phyloP scores from a whole-genome alignment of 768 basidiomycete genomes.

The Podaxis sp. region DNA sequence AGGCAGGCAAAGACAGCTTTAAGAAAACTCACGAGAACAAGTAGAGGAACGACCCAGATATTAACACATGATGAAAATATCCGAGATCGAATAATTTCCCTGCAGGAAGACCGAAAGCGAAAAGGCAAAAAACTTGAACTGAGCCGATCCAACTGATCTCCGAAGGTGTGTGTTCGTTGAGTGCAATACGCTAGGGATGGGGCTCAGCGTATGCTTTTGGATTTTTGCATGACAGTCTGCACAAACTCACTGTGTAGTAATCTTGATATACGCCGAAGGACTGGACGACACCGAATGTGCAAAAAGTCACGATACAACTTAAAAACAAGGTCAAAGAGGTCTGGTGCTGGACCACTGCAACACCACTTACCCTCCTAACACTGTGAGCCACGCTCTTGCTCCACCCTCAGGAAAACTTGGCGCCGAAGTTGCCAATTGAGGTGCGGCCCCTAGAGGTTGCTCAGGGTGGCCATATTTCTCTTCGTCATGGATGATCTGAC shows the following conservation, averaged over 20 bases:
- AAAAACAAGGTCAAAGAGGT: slow-evolving; percentile 5
- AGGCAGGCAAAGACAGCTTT: not conserved
- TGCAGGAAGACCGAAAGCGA: slow-evolving; percentile 43
- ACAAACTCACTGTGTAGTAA: slow-evolving; percentile 41
- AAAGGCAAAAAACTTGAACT: slow-evolving; percentile 48
- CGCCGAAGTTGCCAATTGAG: not conserved
- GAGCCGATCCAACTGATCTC: slow-evolving; percentile 53
- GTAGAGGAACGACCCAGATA: slow-evolving; percentile 39
- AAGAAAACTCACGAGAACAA: slow-evolving; percentile 38
- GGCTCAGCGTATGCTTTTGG: not conserved
- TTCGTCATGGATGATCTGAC: not conserved
- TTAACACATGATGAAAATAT: slow-evolving; percentile 44
- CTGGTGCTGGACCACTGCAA: not conserved
- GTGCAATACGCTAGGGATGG: slow-evolving; percentile 30
- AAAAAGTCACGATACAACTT: slow-evolving; percentile 44
- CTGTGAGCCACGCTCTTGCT: slow-evolving; percentile 42
- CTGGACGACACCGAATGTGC: slow-evolving; percentile 49
- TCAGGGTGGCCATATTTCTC: not conserved
- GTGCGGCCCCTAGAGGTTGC: not conserved
- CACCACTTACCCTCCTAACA: slow-evolving; percentile 42
- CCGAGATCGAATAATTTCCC: slow-evolving; percentile 49
- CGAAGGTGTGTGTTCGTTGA: slow-evolving; percentile 39
- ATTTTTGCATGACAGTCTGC: not conserved
- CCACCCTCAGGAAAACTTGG: slow-evolving; percentile 46
- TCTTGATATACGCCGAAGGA: slow-evolving; percentile 55